These are phyloP conservation scores for Microcyclospora tardicrescens DNA, from an alignment of 2,329 filamentous ascomycete genomes.

Conservation along the genomic window DNA sequence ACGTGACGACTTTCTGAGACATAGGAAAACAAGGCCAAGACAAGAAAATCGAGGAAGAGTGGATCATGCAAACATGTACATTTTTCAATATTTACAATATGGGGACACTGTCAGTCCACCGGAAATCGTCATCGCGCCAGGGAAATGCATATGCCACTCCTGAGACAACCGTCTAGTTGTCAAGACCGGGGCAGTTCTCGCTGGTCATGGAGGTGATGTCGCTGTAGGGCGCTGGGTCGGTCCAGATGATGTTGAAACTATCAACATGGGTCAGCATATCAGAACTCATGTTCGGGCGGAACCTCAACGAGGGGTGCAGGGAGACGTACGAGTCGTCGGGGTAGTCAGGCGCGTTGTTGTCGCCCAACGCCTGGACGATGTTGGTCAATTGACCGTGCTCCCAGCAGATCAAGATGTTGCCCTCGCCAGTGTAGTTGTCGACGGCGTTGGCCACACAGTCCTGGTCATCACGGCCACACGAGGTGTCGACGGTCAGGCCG, in stretches of 20 bases:
- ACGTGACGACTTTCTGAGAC: too few species aligned
- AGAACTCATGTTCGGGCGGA: not conserved
- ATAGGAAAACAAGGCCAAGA: too few species aligned
- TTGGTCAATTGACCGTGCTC: conserved; percentile 42
- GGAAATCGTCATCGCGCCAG: too few species aligned
- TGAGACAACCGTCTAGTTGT: conserved; percentile 16
- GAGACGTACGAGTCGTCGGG: conserved; percentile 20
- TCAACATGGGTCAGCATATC: not conserved
- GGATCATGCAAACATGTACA: too few species aligned
- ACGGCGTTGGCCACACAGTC: conserved; percentile 42
- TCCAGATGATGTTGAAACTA: conserved; percentile 46
- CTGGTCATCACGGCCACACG: conserved; percentile 43
- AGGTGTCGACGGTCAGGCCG: conserved; percentile 41
- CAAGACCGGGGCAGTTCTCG: conserved; percentile 44
- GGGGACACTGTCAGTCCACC: too few species aligned
- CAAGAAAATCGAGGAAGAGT: too few species aligned
- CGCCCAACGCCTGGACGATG: conserved; percentile 41
- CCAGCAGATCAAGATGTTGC: conserved; percentile 52
- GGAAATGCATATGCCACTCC: not conserved
- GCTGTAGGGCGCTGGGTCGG: conserved; percentile 38
- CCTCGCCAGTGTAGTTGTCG: conserved; percentile 33
- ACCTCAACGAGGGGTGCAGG: too few species aligned
- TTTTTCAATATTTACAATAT: too few species aligned
- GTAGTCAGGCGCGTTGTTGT: conserved; percentile 37
- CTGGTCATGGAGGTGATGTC: conserved; percentile 34